Evolutionary conservation across 257 asterid genomes (phyloP).

Genomic region (Osmanthus fragrans): DNA sequence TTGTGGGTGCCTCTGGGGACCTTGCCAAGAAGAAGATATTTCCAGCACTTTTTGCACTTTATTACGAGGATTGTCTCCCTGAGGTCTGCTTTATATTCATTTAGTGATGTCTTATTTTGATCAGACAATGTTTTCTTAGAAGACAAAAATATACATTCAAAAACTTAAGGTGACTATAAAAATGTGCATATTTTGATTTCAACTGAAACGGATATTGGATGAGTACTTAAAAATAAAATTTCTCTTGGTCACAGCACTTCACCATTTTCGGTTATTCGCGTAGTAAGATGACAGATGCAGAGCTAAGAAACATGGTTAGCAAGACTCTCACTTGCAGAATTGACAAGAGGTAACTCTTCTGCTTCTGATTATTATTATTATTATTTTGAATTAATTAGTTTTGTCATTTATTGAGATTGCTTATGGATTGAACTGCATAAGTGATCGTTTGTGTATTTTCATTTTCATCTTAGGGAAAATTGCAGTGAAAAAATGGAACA

Average conservation of each 20-base stretch:
- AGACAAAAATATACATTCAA: neutral
- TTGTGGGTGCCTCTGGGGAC: slow-evolving; percentile 98
- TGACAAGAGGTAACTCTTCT: slow-evolving; percentile 66
- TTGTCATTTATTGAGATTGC: neutral
- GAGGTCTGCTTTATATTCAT: slow-evolving; percentile 52
- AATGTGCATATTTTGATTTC: slow-evolving; percentile 7
- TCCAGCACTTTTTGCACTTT: slow-evolving; percentile 98
- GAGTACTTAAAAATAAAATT: neutral
- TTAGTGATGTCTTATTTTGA: neutral
- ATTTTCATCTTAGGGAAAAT: slow-evolving; percentile 62
- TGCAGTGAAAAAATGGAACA: slow-evolving; percentile 93
- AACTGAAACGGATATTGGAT: neutral
- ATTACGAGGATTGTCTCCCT: slow-evolving; percentile 90
- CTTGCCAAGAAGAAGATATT: slow-evolving; percentile 98
- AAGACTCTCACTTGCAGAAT: slow-evolving; percentile 94
- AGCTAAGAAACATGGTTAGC: slow-evolving; percentile 86
- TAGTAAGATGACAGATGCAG: slow-evolving; percentile 96
- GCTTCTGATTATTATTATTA: neutral
- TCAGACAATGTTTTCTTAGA: neutral
- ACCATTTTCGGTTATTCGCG: slow-evolving; percentile 91
- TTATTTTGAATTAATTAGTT: neutral
- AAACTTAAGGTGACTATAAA: neutral
- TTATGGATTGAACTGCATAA: neutral
- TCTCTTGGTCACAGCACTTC: slow-evolving; percentile 67
- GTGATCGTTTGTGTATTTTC: slow-evolving; percentile 5